phyloP scores from a whole-genome alignment of 768 basidiomycete species.

The Sarcodon aspratus region DNA sequence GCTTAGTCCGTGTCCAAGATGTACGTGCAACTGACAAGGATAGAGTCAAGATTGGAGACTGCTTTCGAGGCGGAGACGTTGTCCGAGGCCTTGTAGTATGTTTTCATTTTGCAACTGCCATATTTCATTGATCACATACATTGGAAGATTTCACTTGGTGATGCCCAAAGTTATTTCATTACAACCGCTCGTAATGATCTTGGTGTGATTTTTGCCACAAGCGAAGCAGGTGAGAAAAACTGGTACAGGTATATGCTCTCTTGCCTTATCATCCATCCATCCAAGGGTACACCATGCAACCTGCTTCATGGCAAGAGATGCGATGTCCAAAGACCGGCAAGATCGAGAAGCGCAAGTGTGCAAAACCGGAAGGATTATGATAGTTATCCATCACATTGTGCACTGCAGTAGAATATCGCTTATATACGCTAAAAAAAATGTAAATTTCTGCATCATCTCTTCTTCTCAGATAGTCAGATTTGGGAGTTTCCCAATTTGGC shows the following conservation, averaged over 20 bases:
- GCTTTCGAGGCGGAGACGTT: conserved; percentile 87
- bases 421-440: no score
- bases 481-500: no score
- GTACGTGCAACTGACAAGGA: conserved; percentile 87
- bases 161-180: conserved; percentile 85
- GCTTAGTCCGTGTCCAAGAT: conserved; percentile 82
- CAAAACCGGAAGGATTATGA: conserved; percentile 64
- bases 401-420: no score
- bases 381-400: no score
- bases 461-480: no score
- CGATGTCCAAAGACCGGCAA: conserved; percentile 73
- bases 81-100: conserved; percentile 78
- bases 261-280: background rate
- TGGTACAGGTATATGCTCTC: background rate
- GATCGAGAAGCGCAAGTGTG: conserved; percentile 77
- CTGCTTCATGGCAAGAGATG: conserved; percentile 89
- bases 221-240: conserved; percentile 60
- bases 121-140: background rate
- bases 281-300: conserved; percentile 70
- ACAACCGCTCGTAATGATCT: conserved; percentile 86
- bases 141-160: conserved; percentile 77
- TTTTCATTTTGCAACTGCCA: conserved; percentile 5
- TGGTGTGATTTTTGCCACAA: conserved; percentile 85
- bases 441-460: no score
- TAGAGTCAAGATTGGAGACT: conserved; percentile 80